These are phyloP conservation scores for Guillardia theta DNA, from an alignment of 78 protist genomes.

Conservation along the genomic window DNA sequence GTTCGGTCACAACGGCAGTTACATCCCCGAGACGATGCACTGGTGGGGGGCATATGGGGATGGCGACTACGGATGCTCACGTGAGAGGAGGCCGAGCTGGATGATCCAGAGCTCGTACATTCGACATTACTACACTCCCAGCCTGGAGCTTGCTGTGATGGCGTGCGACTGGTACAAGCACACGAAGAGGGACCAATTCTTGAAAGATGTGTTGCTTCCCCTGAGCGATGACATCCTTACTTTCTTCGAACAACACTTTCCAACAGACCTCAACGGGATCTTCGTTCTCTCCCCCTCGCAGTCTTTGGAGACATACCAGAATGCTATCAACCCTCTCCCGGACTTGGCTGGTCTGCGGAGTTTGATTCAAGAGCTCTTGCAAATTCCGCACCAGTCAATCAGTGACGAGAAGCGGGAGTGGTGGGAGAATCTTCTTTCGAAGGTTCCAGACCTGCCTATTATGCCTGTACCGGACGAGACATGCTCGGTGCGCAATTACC, in stretches of 20 bases:
- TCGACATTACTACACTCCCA: not conserved
- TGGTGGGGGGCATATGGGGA: not conserved
- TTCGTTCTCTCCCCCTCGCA: not conserved
- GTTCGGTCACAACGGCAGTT: not conserved
- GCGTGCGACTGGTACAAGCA: not conserved
- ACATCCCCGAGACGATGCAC: not conserved
- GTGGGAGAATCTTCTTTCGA: no score
- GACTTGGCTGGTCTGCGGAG: not conserved
- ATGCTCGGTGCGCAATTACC: no score
- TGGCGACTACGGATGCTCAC: not conserved
- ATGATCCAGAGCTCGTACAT: not conserved
- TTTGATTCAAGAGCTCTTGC: no score
- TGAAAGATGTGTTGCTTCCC: not conserved
- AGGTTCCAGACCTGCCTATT: no score
- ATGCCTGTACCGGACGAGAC: no score
- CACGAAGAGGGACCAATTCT: not conserved
- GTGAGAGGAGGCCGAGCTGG: not conserved
- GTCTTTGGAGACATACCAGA: not conserved
- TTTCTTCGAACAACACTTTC: not conserved
- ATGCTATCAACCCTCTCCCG: not conserved
- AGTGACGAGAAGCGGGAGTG: no score
- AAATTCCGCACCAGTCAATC: no score
- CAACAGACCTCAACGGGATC: not conserved
- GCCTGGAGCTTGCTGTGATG: not conserved
- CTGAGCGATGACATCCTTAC: not conserved